Base-by-base conservation (phyloP, 352 stramenopile species). In the Phytophthora palmivora region DNA sequence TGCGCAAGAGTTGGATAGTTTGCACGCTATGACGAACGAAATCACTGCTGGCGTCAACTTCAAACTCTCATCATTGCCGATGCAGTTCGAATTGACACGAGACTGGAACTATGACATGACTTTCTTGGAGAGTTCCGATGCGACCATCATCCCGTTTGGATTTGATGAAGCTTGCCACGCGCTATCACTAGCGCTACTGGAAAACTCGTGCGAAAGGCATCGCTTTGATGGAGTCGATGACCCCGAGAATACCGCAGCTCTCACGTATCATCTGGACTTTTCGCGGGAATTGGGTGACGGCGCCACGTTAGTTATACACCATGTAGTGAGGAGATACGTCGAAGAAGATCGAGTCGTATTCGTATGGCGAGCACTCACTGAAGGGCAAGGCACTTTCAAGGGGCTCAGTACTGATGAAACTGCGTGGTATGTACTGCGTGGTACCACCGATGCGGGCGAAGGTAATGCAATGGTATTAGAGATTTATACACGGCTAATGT, bases 371-470 rank as follows among this genome's bases (percentile, higher is more conserved):
- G 58, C 61, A 3, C 54, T 76, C 8, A 63, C 52, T 1, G 63
- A 79, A 41, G 67, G 70, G n/a, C 62, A 72, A 22, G 46, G 67
- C 7, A 38, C 32, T 30, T 63, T 63, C n/a, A 64, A 59, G 30
- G 63, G 58, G 0, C 58, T 82, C 59, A 66, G 70, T 37, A 76
- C 72, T 38, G 67, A 85, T 21, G 70, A 86, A 36, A 82, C 63
- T 0, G 76, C 67, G 16, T 85, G 76, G 76, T 71, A 68, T 26
- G 53, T 67, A n/a, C 21, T 59, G 11, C 58, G 48, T 16, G 32
- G 32, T 9, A 2, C 30, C 6, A 34, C 30, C 10, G 30, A 7
- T 26, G 37, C 33, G 18, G 5, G 12, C 16, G 12, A 42, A 21
- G 28, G 37, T 16, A 28, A 10, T 26, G 36, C 15, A 3, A 47